phyloP scores from a whole-genome alignment of 495 filamentous ascomycete genomes.

The Cercophora newfieldiana region DNA sequence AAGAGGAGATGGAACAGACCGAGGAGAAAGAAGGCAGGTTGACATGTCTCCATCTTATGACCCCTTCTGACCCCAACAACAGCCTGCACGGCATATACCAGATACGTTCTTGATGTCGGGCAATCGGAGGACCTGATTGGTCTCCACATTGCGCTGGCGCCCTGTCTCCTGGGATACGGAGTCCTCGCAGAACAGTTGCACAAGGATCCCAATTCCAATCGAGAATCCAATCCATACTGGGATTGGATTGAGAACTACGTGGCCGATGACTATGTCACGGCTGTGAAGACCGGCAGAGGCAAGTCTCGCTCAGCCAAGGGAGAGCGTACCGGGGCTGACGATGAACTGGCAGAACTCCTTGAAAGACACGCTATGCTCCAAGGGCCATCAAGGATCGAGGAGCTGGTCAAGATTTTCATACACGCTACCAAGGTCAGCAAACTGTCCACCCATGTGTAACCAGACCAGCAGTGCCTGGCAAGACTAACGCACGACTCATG shows the following conservation, averaged over 20 bases:
- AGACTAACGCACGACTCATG: conserved; percentile 21
- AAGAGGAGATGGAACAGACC: conserved; percentile 67
- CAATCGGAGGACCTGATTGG: conserved; percentile 83
- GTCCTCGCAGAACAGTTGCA: conserved; percentile 68
- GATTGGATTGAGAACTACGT: conserved; percentile 88
- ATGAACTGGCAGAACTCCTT: conserved; percentile 61
- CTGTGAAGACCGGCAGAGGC: conserved; percentile 69
- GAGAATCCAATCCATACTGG: conserved; percentile 76
- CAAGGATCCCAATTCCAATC: conserved; percentile 54
- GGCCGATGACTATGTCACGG: conserved; percentile 70
- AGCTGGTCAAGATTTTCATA: conserved; percentile 79
- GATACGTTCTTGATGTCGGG: conserved; percentile 87
- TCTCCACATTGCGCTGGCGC: conserved; percentile 78
- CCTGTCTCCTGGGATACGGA: conserved; percentile 86
- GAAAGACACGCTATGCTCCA: conserved; percentile 69
- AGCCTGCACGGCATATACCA: conserved; percentile 75
- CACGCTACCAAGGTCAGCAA: conserved; percentile 71
- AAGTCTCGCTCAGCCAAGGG: conserved; percentile 26
- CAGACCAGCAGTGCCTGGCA: background rate
- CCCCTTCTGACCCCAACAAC: conserved; percentile 10
- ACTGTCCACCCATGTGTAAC: background rate
- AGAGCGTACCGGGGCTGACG: conserved; percentile 22
- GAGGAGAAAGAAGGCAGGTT: conserved; percentile 71
- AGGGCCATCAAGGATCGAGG: conserved; percentile 72
- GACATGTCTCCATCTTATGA: background rate